Conservation (phyloP, 2,329 filamentous ascomycete species). For the Didymella pomorum region DNA sequence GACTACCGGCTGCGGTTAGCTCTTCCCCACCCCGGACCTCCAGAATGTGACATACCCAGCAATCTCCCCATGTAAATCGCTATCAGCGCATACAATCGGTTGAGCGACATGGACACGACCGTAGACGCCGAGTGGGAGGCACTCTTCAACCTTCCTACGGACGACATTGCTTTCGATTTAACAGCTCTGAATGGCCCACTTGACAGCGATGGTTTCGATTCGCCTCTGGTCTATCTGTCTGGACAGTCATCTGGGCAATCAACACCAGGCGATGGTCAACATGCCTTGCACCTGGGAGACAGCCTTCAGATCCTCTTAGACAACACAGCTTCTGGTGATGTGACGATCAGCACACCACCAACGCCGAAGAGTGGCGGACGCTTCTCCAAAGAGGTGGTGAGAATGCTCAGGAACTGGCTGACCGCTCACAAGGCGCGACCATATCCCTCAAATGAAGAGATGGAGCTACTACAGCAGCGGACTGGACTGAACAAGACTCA, state of each 20-base stretch:
- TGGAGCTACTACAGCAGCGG: conserved; percentile 26
- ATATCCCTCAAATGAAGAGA: conserved; percentile 35
- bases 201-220: conserved; percentile 19
- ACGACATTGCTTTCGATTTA: conserved; percentile 10
- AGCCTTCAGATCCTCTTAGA: conserved; percentile 8
- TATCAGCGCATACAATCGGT: conserved; percentile 17
- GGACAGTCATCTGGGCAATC: conserved; percentile 20
- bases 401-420: conserved; percentile 37
- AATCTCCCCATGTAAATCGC: conserved; percentile 4
- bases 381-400: conserved; percentile 37
- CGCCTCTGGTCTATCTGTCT: conserved; percentile 10
- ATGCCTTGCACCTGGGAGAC: conserved; percentile 8
- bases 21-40: conserved; percentile 8
- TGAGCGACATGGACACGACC: conserved; percentile 6
- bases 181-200: conserved; percentile 2
- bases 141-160: conserved; percentile 9
- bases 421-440: conserved; percentile 32
- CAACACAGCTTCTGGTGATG: background rate
- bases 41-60: conserved; percentile 5
- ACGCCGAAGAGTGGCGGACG: conserved; percentile 21
- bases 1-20: conserved; percentile 13
- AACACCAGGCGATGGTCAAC: conserved; percentile 13
- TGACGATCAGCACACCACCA: background rate
- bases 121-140: conserved; percentile 19
- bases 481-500: conserved; percentile 39